Conservation (phyloP, 2,329 filamentous ascomycete species). For the Apiospora sp. region DNA sequence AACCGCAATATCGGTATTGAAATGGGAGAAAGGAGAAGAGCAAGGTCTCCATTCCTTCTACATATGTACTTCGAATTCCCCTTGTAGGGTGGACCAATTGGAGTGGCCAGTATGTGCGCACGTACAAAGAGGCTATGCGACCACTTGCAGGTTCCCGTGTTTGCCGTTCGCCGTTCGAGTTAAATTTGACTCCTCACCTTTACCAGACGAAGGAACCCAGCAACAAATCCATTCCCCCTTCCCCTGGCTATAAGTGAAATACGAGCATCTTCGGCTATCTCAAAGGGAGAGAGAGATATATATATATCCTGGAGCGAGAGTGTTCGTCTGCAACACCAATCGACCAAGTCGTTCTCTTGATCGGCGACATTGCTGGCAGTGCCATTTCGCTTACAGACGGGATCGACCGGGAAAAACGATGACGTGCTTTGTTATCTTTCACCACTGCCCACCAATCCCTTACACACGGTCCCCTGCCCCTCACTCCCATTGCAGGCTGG, state of each 20-base stretch:
- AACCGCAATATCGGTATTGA: background rate
- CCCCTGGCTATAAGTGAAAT: too few species aligned
- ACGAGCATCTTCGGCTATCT: conserved; percentile 5
- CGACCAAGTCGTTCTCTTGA: background rate
- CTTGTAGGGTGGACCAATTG: background rate
- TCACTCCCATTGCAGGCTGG: background rate
- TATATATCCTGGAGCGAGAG: background rate
- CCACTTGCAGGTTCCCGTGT: background rate
- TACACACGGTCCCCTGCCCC: background rate
- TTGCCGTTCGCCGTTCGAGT: background rate
- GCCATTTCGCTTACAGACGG: background rate
- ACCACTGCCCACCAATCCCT: background rate
- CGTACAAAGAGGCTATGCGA: background rate
- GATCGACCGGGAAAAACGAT: background rate
- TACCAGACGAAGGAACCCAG: too few species aligned
- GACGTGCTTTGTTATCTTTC: conserved; percentile 1
- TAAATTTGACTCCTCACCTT: background rate
- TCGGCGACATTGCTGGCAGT: background rate
- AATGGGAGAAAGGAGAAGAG: too few species aligned
- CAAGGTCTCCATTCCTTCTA: too few species aligned
- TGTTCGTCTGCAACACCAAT: background rate
- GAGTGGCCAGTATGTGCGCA: background rate
- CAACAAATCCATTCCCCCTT: background rate
- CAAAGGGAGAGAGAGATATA: too few species aligned
- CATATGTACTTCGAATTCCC: too few species aligned